Evolutionary conservation across 805 yeast species (phyloP).

Genomic region (Metschnikowia matae): DNA sequence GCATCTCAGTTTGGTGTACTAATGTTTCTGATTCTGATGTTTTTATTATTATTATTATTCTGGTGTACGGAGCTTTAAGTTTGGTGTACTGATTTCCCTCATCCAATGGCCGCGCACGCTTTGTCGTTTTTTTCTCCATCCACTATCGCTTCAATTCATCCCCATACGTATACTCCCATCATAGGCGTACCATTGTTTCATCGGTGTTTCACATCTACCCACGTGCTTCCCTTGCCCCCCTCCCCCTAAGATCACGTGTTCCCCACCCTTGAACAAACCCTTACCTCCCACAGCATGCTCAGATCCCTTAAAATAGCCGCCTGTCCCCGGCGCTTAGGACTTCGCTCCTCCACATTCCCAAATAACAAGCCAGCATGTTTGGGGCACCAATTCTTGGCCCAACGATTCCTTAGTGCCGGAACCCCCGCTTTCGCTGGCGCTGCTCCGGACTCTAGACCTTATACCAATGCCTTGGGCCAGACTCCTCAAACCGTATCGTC

Average conservation of each 20-base stretch:
- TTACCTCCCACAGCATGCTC: slow-evolving; percentile 7
- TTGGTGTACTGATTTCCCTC: slow-evolving; percentile 16
- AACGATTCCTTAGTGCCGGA: slow-evolving; percentile 18
- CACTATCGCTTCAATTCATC: neutral
- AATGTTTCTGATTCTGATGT: neutral
- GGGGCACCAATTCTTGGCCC: neutral
- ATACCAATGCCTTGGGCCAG: slow-evolving; percentile 35
- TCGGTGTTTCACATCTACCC: neutral
- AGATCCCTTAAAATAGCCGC: slow-evolving; percentile 6
- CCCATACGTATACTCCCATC: too few species aligned
- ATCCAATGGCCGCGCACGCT: slow-evolving; percentile 17
- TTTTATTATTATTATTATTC: too few species aligned
- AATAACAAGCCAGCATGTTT: too few species aligned
- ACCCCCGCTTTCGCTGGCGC: slow-evolving; percentile 17
- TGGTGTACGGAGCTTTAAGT: neutral
- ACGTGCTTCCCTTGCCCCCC: neutral
- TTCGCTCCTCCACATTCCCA: too few species aligned
- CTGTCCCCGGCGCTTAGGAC: neutral
- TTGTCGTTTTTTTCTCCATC: slow-evolving; percentile 15
- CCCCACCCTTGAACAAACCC: neutral
- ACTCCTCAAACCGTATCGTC: slow-evolving; percentile 33
- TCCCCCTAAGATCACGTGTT: too few species aligned
- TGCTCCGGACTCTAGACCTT: slow-evolving; percentile 27
- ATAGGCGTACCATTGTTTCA: neutral
- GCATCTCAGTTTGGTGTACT: neutral